Base-by-base conservation (phyloP, 768 basidiomycete species). In the Boletus patriciae region DNA sequence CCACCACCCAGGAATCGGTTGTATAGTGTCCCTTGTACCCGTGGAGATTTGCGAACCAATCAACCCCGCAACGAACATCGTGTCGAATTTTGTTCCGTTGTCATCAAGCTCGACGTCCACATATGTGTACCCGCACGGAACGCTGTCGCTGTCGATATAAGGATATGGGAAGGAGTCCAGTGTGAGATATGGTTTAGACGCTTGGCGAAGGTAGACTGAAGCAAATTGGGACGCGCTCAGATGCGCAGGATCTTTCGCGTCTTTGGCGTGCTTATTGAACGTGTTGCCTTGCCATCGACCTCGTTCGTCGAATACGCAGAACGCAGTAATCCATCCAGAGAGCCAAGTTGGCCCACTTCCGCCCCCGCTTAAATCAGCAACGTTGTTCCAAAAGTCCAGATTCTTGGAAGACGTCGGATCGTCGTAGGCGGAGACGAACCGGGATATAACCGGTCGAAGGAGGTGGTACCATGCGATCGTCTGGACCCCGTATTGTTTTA, bases 401-500 rank as follows among this genome's bases (percentile, higher is more conserved):
- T 57, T 69, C 7, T 54, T 46, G 3, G 18, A 19, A 37, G 58
- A 21, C n/a, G 16, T 19, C 18, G 38, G 38, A 40, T 19, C 6
- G 38, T 40, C 38, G n/a, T 40, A 40, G 3, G 38, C 38, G 9
- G 38, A 10, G 38, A 40, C 38, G 38, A 40, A 40, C 9, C 10
- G 38, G 6, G 11, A 52, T 16, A 73, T 47, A n/a, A 73, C 45
- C 2, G 74, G 73, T 16, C 52, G 62, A 21, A 73, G 63, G 40
- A 74, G 60, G 40, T 55, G 57, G 37, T 64, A 60, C 67, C 71
- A 75, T 16, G 56, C 48, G 3, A 52, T 45, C 10, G 50, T 52
- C 15, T 59, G 61, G n/a, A 73, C 50, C 3, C 73, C 76, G 45
- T 73, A 77, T 10, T 66, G 60, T 34, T 65, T 63, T 21, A 78